Evolutionary conservation across 164 flowering plant species (phyloP).

Genomic region (Warburgia ugandensis): DNA sequence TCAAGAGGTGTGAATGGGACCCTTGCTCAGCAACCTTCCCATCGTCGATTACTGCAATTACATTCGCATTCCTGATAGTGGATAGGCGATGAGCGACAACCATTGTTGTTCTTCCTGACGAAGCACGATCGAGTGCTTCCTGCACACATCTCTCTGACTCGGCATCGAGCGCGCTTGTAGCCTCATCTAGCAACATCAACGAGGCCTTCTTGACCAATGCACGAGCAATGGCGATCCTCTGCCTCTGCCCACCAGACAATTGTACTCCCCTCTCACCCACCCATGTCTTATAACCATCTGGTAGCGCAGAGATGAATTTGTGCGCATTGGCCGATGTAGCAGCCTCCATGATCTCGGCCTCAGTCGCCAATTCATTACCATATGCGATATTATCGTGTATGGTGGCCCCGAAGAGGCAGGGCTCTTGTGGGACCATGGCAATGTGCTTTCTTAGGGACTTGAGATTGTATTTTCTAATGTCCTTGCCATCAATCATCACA

Average conservation of each 20-base stretch:
- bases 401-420: slow-evolving; percentile 75
- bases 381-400: slow-evolving; percentile 89
- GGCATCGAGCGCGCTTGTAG: slow-evolving; percentile 93
- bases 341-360: slow-evolving; percentile 81
- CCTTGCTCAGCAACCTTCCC: slow-evolving; percentile 97
- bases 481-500: slow-evolving; percentile 80
- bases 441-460: slow-evolving; percentile 67
- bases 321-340: slow-evolving; percentile 84
- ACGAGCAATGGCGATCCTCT: slow-evolving; percentile 87
- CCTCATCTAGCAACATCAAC: slow-evolving; percentile 86
- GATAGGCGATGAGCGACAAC: slow-evolving; percentile 90
- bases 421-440: slow-evolving; percentile 88
- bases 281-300: slow-evolving; percentile 81
- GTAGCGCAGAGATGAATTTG: slow-evolving; percentile 76
- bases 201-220: slow-evolving; percentile 71
- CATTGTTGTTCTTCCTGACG: slow-evolving; percentile 73
- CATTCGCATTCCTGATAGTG: slow-evolving; percentile 79
- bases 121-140: slow-evolving; percentile 71
- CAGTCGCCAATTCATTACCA: slow-evolving; percentile 71
- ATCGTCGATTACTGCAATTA: slow-evolving; percentile 86
- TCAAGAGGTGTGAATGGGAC: slow-evolving; percentile 77
- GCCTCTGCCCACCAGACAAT: slow-evolving; percentile 94
- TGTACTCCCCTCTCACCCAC: slow-evolving; percentile 95
- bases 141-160: slow-evolving; percentile 89
- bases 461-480: slow-evolving; percentile 79